Evolutionary conservation across 2,329 filamentous ascomycete species (phyloP).

Genomic region (Chaetomiaceae sp.): DNA sequence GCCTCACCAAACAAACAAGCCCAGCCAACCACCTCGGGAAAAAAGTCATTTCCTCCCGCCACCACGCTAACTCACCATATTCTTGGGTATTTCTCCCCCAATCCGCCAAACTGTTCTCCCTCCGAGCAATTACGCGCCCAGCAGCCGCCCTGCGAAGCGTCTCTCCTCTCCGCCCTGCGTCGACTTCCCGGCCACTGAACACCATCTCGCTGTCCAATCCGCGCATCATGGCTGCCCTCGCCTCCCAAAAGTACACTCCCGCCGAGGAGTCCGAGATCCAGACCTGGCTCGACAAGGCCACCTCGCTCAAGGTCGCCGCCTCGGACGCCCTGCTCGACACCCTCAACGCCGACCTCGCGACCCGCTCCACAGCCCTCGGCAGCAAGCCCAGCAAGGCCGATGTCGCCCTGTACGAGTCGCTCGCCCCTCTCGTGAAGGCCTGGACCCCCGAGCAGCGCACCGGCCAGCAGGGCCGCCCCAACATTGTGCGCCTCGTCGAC

Average conservation of each 20-base stretch:
- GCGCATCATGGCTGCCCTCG: constrained; percentile 61
- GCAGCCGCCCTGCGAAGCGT: constrained; percentile 34
- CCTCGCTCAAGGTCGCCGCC: constrained; percentile 60
- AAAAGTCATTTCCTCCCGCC: neutral
- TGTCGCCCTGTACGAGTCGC: constrained; percentile 72
- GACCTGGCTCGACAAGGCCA: constrained; percentile 79
- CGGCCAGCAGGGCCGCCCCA: constrained; percentile 80
- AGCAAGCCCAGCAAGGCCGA: constrained; percentile 86
- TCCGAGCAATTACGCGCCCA: constrained; percentile 32
- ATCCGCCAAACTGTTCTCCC: constrained; percentile 41
- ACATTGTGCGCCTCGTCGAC: constrained; percentile 87
- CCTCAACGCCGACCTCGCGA: constrained; percentile 82
- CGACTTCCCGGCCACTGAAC: constrained; percentile 7
- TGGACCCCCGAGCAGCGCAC: constrained; percentile 87
- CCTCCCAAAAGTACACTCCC: constrained; percentile 64
- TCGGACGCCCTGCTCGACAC: constrained; percentile 67
- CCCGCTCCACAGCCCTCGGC: constrained; percentile 83
- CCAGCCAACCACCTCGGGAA: neutral
- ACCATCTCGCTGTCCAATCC: constrained; percentile 19
- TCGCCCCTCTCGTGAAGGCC: constrained; percentile 68
- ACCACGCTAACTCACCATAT: neutral
- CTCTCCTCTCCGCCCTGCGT: constrained; percentile 31
- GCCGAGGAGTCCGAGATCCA: constrained; percentile 82
- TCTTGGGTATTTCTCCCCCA: constrained; percentile 8
- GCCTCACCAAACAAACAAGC: neutral